A percentile compares a stretch with the other conserved stretches of the same genome.
These are phyloP conservation scores for Telfairia occidentalis DNA, from an alignment of 331 rosid genomes.

Conservation along the genomic window DNA sequence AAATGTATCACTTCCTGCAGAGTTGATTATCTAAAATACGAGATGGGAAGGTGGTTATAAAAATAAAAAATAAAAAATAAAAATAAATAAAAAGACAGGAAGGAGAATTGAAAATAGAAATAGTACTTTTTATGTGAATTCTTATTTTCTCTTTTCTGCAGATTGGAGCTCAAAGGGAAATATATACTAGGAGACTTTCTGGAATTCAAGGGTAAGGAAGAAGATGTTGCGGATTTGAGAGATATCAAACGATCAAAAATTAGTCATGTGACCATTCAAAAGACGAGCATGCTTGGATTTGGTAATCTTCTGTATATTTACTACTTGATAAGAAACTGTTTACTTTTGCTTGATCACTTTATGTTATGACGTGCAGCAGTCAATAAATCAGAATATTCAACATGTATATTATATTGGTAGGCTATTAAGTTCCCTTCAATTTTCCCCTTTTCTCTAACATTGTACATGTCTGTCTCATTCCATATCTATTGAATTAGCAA, in stretches of 20 bases:
- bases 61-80: not conserved
- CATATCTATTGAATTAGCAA: not conserved
- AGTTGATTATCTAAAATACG: not conserved
- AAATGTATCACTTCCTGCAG: not conserved
- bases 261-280: slow-evolving; percentile 42
- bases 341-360: not conserved
- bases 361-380: not conserved
- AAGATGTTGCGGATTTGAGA: slow-evolving; percentile 53
- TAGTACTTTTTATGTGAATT: not conserved
- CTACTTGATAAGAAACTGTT: not conserved
- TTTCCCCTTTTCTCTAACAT: not conserved
- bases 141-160: slow-evolving; percentile 20
- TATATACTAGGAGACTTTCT: slow-evolving; percentile 72
- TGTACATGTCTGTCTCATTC: not conserved
- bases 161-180: slow-evolving; percentile 77
- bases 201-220: slow-evolving; percentile 83
- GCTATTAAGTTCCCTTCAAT: not conserved
- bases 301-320: slow-evolving; percentile 37
- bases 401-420: not conserved
- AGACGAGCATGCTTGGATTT: slow-evolving; percentile 90
- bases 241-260: slow-evolving; percentile 75
- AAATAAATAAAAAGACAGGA: not conserved
- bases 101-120: not conserved
- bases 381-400: not conserved
- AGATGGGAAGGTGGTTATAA: not conserved